These are phyloP conservation scores for Dionaea muscipula DNA, from an alignment of 179 eudicot genomes.

Conservation along the genomic window DNA sequence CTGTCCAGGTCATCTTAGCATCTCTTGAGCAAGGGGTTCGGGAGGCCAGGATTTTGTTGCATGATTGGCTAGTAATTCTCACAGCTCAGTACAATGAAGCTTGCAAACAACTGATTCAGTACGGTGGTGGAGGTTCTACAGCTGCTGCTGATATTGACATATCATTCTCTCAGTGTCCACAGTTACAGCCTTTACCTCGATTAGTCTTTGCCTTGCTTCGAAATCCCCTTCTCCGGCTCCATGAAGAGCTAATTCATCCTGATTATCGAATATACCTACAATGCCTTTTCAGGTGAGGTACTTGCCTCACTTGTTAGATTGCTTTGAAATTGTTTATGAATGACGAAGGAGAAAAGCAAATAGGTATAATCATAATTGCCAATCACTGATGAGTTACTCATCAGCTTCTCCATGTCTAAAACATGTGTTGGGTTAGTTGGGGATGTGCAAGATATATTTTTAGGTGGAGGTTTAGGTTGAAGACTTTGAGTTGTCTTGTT, in stretches of 20 bases:
- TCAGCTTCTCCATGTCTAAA: too few relatives aligned
- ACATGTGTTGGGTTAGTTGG: too few relatives aligned
- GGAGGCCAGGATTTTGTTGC: slow-evolving; percentile 84
- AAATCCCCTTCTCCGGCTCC: slow-evolving; percentile 84
- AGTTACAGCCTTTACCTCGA: slow-evolving; percentile 83
- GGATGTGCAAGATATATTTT: too few relatives aligned
- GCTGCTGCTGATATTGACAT: slow-evolving; percentile 49
- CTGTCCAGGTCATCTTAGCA: slow-evolving; percentile 69
- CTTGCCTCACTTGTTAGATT: background rate
- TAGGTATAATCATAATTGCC: too few relatives aligned
- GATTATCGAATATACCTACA: slow-evolving; percentile 88
- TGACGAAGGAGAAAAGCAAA: too few relatives aligned
- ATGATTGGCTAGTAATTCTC: slow-evolving; percentile 97
- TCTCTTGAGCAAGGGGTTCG: slow-evolving; percentile 90
- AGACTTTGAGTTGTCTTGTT: too few relatives aligned
- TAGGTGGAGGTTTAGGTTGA: too few relatives aligned
- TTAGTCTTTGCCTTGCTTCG: slow-evolving; percentile 87
- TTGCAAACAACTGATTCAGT: slow-evolving; percentile 50
- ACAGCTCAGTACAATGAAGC: slow-evolving; percentile 84
- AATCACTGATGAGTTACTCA: too few relatives aligned
- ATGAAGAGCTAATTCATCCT: slow-evolving; percentile 97
- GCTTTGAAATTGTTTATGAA: too few relatives aligned
- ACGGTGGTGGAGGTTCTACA: slow-evolving; percentile 41
- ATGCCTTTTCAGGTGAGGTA: slow-evolving; percentile 75
- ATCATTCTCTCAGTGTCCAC: slow-evolving; percentile 81